Conservation (phyloP, 208 protist species). For the Herpetomonas tarakana region DNA sequence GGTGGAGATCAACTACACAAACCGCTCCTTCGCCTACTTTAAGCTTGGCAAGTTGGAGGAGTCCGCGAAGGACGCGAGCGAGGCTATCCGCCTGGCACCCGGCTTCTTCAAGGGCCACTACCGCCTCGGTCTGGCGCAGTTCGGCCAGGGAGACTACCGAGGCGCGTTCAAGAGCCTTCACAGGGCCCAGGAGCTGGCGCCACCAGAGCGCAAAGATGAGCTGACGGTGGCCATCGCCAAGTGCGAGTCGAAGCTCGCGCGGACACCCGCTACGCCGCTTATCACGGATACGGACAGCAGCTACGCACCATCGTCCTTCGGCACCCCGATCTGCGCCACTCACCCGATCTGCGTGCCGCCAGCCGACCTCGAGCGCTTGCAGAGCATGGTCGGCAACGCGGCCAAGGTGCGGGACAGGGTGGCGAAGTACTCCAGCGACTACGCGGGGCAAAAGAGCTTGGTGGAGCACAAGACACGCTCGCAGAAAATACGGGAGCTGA, state of each 20-base stretch:
- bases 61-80: conserved; percentile 33
- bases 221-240: conserved; percentile 41
- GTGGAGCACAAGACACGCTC: conserved; percentile 31
- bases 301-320: not conserved
- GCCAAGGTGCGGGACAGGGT: conserved; percentile 4
- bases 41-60: conserved; percentile 38
- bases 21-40: conserved; percentile 69
- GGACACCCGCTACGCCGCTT: conserved; percentile 32
- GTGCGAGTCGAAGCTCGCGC: conserved; percentile 61
- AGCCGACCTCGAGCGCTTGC: conserved; percentile 11
- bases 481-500: conserved; percentile 28
- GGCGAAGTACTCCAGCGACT: conserved; percentile 9
- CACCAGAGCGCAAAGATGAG: conserved; percentile 25
- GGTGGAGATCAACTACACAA: conserved; percentile 55
- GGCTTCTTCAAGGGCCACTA: conserved; percentile 65
- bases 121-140: conserved; percentile 45
- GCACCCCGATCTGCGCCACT: not conserved
- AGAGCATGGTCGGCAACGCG: conserved; percentile 2
- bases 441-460: conserved; percentile 25
- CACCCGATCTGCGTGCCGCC: not conserved
- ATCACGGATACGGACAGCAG: conserved; percentile 27
- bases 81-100: conserved; percentile 36
- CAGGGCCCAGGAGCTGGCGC: conserved; percentile 24
- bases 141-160: conserved; percentile 29
- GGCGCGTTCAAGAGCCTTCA: conserved; percentile 38